Percentiles rank a stretch among this genome's conserved stretches.
Conservation (phyloP, 148 eudicot genomes). For the Rhododendron kiyosumense region DNA sequence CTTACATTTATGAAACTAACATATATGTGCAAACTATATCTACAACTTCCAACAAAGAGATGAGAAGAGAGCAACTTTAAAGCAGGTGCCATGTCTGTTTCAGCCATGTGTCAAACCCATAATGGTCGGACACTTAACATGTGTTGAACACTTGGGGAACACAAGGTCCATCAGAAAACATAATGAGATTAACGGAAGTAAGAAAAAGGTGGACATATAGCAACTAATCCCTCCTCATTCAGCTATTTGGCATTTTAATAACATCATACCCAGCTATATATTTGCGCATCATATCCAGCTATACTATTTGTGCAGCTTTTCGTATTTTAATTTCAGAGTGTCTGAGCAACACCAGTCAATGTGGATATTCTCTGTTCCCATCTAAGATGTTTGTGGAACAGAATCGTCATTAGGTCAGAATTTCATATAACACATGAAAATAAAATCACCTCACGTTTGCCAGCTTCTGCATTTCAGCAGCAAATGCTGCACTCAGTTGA, state of each 20-base stretch:
- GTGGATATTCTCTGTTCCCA: background rate
- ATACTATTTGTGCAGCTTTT: background rate
- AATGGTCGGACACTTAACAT: background rate
- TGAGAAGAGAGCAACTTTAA: background rate
- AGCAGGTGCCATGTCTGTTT: background rate
- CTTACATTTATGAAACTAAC: background rate
- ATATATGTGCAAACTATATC: background rate
- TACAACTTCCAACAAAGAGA: background rate
- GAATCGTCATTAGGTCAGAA: background rate
- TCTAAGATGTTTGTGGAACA: background rate
- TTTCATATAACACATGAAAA: background rate
- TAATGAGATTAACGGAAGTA: background rate
- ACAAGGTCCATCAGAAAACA: background rate
- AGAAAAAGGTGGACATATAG: background rate
- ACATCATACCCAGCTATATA: background rate
- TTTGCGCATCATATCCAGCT: background rate
- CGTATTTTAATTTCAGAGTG: background rate
- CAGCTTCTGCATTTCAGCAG: constrained; percentile 82
- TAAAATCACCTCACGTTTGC: constrained; percentile 78
- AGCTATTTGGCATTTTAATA: background rate
- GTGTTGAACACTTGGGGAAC: background rate
- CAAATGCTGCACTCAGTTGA: constrained; percentile 57
- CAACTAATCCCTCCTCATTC: background rate
- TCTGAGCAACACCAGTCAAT: background rate
- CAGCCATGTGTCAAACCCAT: background rate